phyloP scores from a whole-genome alignment of 345 rosid species.

The Euphorbia lathyris region DNA sequence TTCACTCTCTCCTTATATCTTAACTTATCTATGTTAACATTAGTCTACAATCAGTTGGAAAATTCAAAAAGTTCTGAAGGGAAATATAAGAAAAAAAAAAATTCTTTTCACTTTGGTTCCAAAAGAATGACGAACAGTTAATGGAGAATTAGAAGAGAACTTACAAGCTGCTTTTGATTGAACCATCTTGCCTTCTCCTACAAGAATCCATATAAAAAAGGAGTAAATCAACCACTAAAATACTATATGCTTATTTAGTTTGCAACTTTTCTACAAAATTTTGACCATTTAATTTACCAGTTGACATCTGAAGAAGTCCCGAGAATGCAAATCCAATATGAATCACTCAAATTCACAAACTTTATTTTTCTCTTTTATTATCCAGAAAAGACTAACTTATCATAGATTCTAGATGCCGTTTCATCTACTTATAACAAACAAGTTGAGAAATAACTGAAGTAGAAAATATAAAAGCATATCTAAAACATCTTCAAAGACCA shows the following conservation, averaged over 20 bases:
- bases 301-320: too few species aligned
- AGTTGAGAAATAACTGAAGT: too few species aligned
- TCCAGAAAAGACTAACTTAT: too few species aligned
- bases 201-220: slow-evolving; percentile 14
- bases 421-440: too few species aligned
- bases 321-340: too few species aligned
- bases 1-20: background rate
- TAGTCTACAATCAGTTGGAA: background rate
- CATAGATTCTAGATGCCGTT: too few species aligned
- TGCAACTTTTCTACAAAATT: background rate
- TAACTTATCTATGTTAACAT: background rate
- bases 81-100: too few species aligned
- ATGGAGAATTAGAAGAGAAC: slow-evolving; percentile 20
- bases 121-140: background rate
- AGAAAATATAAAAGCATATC: background rate
- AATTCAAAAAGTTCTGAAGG: background rate
- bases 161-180: slow-evolving; percentile 28
- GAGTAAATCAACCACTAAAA: slow-evolving; percentile 13
- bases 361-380: too few species aligned
- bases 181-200: slow-evolving; percentile 48
- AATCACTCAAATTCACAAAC: too few species aligned
- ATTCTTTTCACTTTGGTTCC: background rate
- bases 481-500: background rate
- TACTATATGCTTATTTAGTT: background rate
- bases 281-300: too few species aligned